These are phyloP conservation scores for Epicoccum sorghinum DNA, from an alignment of 2,329 filamentous ascomycete genomes.

Conservation along the genomic window DNA sequence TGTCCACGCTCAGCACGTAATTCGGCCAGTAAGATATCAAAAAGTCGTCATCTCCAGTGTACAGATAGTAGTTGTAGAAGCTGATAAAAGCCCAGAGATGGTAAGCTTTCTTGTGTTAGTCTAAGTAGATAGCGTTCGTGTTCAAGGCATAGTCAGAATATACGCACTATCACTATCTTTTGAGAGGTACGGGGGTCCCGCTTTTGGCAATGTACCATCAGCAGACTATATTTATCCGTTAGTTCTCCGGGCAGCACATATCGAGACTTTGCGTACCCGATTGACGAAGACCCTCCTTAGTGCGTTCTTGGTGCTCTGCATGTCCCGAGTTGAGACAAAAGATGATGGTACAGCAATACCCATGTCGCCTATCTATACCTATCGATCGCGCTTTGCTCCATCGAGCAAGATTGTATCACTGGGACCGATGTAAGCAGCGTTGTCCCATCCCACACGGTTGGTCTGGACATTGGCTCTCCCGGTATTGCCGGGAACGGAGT, in stretches of 20 bases:
- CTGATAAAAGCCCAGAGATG: constrained; percentile 63
- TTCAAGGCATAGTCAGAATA: background rate
- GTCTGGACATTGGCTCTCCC: constrained; percentile 22
- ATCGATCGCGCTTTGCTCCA: constrained; percentile 12
- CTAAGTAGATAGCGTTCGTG: background rate
- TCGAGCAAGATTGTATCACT: constrained; percentile 44
- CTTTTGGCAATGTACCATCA: constrained; percentile 48
- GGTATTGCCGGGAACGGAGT: constrained; percentile 42
- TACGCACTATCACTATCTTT: constrained; percentile 35
- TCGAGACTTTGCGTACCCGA: constrained; percentile 26
- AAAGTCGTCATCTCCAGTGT: constrained; percentile 59
- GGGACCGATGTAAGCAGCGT: constrained; percentile 53
- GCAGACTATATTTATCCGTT: constrained; percentile 20
- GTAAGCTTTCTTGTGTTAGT: constrained; percentile 24
- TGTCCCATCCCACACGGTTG: constrained; percentile 10
- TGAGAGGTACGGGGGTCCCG: constrained; percentile 48
- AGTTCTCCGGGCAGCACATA: background rate
- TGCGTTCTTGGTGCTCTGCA: constrained; percentile 56
- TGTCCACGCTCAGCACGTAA: constrained; percentile 57
- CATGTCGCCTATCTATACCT: constrained; percentile 42
- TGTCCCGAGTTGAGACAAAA: constrained; percentile 52
- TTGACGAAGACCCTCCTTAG: constrained; percentile 53
- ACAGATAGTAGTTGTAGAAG: constrained; percentile 64
- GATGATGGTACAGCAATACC: constrained; percentile 55
- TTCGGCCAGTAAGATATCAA: constrained; percentile 55